Base-by-base conservation (phyloP, 441 rosid genomes). In the Brassica hybrid region DNA sequence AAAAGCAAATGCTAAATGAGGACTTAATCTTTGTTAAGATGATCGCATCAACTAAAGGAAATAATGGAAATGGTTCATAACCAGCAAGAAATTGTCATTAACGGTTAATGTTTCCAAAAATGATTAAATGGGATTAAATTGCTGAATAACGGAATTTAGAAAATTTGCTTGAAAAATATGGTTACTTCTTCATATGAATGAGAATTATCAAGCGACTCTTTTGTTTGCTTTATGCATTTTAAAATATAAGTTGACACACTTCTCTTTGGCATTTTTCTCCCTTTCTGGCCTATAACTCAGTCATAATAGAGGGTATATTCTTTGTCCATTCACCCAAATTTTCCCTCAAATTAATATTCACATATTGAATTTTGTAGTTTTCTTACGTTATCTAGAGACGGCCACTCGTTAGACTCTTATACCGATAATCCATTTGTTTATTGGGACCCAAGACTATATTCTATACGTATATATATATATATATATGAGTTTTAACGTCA, bases 141-240 rank as follows among this genome's bases (percentile, higher is more conserved):
- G 61, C 23, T 74, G 62, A 19, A 30, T 32, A 79, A 19, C 72
- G 67, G 14, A 52, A 73, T 62, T 43, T 79, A 74, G 82, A 62
- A 74, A 79, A 27, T 69, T 79, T 69, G 71, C 82, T 79, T 74
- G 1, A 41, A 68, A 36, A 27, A 79, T 9, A 79, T 74, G 75
- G 78, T 79, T 79, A 56, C 82, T 79, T 79, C 45, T 63, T 75
- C 82, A 79, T 70, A 73, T 74, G 82, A 79, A 79, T 74, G 75
- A 79, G 82, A 79, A 74, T 79, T 68, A 73, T 73, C 38, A 69
- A 73, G 71, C 43, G 61, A 69, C 71, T 68, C 54, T 74, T 74
- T 74, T 63, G 78, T 79, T 73, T 74, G 32, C 50, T 74, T 68
- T 79, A 74, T 68, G 45, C 73, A 30, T 17, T 52, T 79, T 73